Evolutionary conservation across 2,329 filamentous ascomycete genomes (phyloP), one percentile per base, ranked within the genome.

Genomic region (Zymoseptoria brevis): DNA sequence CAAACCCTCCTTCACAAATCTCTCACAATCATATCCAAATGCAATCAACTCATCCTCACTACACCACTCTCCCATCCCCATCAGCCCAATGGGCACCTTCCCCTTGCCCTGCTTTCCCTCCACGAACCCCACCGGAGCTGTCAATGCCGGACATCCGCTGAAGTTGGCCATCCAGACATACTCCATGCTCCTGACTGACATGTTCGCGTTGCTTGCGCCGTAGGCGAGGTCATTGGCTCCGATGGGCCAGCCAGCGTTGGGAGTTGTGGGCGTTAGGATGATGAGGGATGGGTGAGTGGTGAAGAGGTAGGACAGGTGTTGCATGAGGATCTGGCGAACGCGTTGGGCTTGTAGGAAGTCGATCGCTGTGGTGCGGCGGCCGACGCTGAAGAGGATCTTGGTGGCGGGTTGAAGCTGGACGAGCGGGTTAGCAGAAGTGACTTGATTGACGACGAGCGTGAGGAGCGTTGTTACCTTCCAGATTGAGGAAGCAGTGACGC

Each of bases 121-220:
- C 3, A 78, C 81, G 74, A 91, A 96, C 0, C 89, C 91, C 9
- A 89, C 85, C 0, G 92, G 90, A 41, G 84, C 85, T 52, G 79
- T 85, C 11, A 95, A 82, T 1, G 89, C 85, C 0, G 92, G 92
- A 54, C 86, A 86, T 0, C 92, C 92, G 0, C 81, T 84, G 66
- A 90, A 86, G 74, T 96, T 96, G 6, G 91, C 88, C 41, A 96
- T 75, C 82, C 88, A 96, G 16, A 89, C 85, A 74, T 90, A 96
- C 19, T 49, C 55, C 53, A 55, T 59, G 69, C 83, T 89, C 24
- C 82, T 79, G n/a, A 96, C 77, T 16, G 84, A 86, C 61, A 76
- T 79, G 71, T 94, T 90, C 0, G 81, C 86, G 72, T 96, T 87
- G 45, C 81, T 86, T 65, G 90, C 77, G 2, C 92, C 92, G 53